Conservation (phyloP, 2,329 filamentous ascomycete species). For the Alternaria alternata region DNA sequence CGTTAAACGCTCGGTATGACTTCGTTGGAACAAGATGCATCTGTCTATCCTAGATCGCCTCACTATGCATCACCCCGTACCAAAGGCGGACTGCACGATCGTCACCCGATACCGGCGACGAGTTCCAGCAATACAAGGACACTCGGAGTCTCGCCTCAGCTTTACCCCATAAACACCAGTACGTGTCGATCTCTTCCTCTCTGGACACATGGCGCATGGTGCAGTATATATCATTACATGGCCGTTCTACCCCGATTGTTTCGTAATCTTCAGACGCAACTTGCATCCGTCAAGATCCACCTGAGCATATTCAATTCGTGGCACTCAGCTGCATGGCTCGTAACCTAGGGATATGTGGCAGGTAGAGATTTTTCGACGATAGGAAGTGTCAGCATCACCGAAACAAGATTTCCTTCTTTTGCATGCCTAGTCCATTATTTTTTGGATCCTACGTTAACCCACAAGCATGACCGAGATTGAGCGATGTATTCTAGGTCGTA, state of each 20-base stretch:
- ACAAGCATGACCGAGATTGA: not conserved
- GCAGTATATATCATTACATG: not conserved
- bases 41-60: not conserved
- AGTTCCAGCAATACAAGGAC: not conserved
- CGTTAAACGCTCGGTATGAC: not conserved
- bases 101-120: constrained; percentile 1
- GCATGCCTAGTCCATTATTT: not conserved
- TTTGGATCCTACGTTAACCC: not conserved
- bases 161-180: not conserved
- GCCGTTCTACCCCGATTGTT: not conserved
- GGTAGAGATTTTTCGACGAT: no score
- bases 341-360: not conserved
- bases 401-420: no score
- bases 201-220: not conserved
- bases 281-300: not conserved
- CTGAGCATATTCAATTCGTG: not conserved
- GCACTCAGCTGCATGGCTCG: not conserved
- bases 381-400: no score
- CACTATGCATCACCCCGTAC: not conserved
- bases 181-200: not conserved
- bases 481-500: not conserved
- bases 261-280: not conserved
- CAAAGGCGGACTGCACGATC: not conserved
- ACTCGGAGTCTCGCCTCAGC: not conserved
- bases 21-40: not conserved